Evolutionary conservation across 2,329 filamentous ascomycete species (phyloP), one percentile per base, ranked within the genome.

Genomic region (Colletotrichum sp.): DNA sequence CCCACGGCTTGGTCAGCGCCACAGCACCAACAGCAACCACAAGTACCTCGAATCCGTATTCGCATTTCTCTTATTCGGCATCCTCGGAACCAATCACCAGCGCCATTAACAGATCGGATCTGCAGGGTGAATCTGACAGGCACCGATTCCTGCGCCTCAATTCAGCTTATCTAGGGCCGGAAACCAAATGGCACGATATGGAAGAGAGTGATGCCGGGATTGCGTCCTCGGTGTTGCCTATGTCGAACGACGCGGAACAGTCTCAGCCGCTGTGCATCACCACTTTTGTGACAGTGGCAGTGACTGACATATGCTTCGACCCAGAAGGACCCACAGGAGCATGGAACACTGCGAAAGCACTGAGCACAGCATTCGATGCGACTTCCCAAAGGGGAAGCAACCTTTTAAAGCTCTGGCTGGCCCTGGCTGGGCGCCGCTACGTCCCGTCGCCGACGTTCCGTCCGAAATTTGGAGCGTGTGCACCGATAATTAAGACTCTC

Each of bases 361-460:
- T 10, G 21, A 12, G 55, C 26, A 59, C 55, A 59, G 55, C 55
- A 28, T 24, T 64, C 60, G 65, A 62, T 26, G 34, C 21, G 36
- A 28, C 55, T 75, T 72, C 72, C 73, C 63, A 76, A 73, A 72
- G 63, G 28, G 69, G 70, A 57, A 73, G 44, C 34, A 57, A 76
- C 64, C 69, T 76, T 44, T 8, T 6, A 39, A 57, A 49, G n/a
- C 72, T 34, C 34, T 24, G 24, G 39, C 60, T 10, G 44, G 44
- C 44, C 44, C 44, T 21, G 44, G 44, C n/a, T n/a, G 44, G 18
- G 16, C 39, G 39, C 39, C 39, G 39, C 39, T 44, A n/a, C 44
- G 44, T 18, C 18, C 18, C 44, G 18, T 21, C 44, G 44, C 44
- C 44, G 71, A 36, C 28, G 26, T 32, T 21, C 59, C 59, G 59